Base-by-base conservation (phyloP, 1,284 basidiomycete genomes). In the Fistulina hepatica region DNA sequence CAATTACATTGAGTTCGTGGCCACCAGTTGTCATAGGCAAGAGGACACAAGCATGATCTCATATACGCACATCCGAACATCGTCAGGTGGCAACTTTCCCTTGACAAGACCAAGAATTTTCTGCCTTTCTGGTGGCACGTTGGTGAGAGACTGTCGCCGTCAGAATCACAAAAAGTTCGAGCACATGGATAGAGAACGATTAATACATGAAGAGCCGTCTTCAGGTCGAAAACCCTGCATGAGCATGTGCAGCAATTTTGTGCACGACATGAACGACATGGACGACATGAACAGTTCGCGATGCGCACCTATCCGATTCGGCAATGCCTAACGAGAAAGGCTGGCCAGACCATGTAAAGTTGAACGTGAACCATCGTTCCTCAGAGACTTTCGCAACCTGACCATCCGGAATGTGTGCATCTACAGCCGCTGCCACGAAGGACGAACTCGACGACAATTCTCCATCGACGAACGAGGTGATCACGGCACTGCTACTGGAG, bases 61-160 rank as follows among this genome's bases (percentile, higher is more conserved):
- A 34, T 21, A 33, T 20, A 15, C 71, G 49, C 55, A 82, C 76
- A 85, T 72, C 43, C 69, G 66, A 34, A 62, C 73, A 43, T 82
- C 73, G 49, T 91, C 84, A 3, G 72, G 64, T 4, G 85, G 84
- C 9, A 93, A 61, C 55, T 86, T 91, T 24, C 86, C 85, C 50
- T 86, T 88, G 24, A 84, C 77, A 20, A 94, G 60, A 2, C 88
- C 88, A 10, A 93, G 67, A 38, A 94, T 80, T 66, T 95, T 94
- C 63, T 94, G 89, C 12, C 89, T 69, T 47, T 85, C 84, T 19
- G 79, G 72, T 3, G 90, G 88, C 2, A 95, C 86, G 41, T 69
- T 71, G 2, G 90, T 94, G 40, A 90, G 55, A 22, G 64, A 68
- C 45, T 80, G 72, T n/a, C n/a, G n/a, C n/a, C n/a, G n/a, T n/a